These are phyloP conservation scores for Suillus cothurnatus DNA, from an alignment of 768 basidiomycete species.

Conservation along the genomic window DNA sequence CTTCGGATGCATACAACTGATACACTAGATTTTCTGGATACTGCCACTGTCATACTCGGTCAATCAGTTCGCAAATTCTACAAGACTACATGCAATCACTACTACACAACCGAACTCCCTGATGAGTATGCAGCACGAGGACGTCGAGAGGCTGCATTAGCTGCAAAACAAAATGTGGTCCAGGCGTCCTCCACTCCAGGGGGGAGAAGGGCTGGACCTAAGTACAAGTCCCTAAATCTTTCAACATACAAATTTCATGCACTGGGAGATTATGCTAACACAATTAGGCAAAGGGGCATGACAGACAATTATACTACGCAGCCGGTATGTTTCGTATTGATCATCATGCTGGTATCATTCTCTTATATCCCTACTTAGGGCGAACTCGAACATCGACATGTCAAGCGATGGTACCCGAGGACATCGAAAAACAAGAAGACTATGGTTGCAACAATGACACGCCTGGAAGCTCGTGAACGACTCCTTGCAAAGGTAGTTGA, in stretches of 20 bases:
- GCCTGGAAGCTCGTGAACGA: constrained; percentile 19
- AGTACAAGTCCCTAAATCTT: constrained; percentile 13
- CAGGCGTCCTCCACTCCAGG: background rate
- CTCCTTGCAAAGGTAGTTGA: constrained; percentile 23
- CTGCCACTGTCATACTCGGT: constrained; percentile 25
- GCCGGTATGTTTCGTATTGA: constrained; percentile 17
- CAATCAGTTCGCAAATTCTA: constrained; percentile 25
- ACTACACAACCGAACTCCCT: constrained; percentile 33
- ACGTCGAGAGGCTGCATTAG: constrained; percentile 13
- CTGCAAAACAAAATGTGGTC: background rate
- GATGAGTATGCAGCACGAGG: constrained; percentile 27
- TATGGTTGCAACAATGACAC: constrained; percentile 28
- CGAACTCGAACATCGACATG: constrained; percentile 37
- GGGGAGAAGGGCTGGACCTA: background rate
- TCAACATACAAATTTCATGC: constrained; percentile 16
- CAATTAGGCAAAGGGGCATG: constrained; percentile 28
- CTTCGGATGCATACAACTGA: constrained; percentile 33
- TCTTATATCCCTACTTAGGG: constrained; percentile 27
- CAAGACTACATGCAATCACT: constrained; percentile 22
- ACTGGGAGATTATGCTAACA: constrained; percentile 15
- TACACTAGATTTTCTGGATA: constrained; percentile 23
- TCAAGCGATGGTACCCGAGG: constrained; percentile 39
- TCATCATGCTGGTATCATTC: background rate
- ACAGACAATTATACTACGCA: constrained; percentile 40
- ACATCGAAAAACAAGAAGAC: constrained; percentile 36